These are phyloP conservation scores for Ogataea degrootiae DNA, from an alignment of 805 yeast species.

Conservation along the genomic window DNA sequence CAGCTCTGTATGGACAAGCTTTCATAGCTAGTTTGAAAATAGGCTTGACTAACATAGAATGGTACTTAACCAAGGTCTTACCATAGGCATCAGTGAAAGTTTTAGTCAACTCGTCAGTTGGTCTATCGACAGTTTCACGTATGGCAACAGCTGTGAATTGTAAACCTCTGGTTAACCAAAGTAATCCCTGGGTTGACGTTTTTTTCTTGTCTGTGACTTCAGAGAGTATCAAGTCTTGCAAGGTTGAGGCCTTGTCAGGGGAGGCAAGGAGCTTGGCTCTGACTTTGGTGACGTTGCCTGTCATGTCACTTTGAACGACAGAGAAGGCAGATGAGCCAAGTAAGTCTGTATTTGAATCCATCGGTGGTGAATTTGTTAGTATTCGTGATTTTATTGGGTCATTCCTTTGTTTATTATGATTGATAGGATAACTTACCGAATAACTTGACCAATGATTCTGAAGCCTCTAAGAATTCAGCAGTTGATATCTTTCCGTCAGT, in stretches of 20 bases:
- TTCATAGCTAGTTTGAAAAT: slow-evolving; percentile 92
- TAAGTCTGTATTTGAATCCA: slow-evolving; percentile 39
- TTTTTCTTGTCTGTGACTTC: slow-evolving; percentile 66
- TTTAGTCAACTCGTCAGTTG: slow-evolving; percentile 60
- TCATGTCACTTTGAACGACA: slow-evolving; percentile 84
- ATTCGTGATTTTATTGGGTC: too few species aligned
- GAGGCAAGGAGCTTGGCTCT: slow-evolving; percentile 59
- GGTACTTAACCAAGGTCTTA: slow-evolving; percentile 77
- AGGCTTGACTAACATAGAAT: slow-evolving; percentile 77
- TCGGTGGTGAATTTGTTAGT: neutral
- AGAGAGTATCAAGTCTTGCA: slow-evolving; percentile 71
- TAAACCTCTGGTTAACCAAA: slow-evolving; percentile 84
- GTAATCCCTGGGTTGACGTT: slow-evolving; percentile 84
- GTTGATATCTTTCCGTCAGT: slow-evolving; percentile 63
- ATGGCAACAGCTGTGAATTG: slow-evolving; percentile 88
- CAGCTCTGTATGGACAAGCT: slow-evolving; percentile 89
- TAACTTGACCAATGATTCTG: slow-evolving; percentile 76
- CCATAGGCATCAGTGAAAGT: slow-evolving; percentile 82
- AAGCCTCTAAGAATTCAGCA: slow-evolving; percentile 71
- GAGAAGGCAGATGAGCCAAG: slow-evolving; percentile 81
- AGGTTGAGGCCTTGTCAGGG: slow-evolving; percentile 60
- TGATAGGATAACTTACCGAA: slow-evolving; percentile 45
- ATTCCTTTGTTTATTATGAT: too few species aligned
- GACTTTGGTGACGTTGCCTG: slow-evolving; percentile 77
- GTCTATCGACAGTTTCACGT: slow-evolving; percentile 68